Percentiles rank a stretch among this genome's conserved stretches.
These are phyloP conservation scores for Cercospora sesami DNA, from an alignment of 2,329 filamentous ascomycete genomes.

Conservation along the genomic window DNA sequence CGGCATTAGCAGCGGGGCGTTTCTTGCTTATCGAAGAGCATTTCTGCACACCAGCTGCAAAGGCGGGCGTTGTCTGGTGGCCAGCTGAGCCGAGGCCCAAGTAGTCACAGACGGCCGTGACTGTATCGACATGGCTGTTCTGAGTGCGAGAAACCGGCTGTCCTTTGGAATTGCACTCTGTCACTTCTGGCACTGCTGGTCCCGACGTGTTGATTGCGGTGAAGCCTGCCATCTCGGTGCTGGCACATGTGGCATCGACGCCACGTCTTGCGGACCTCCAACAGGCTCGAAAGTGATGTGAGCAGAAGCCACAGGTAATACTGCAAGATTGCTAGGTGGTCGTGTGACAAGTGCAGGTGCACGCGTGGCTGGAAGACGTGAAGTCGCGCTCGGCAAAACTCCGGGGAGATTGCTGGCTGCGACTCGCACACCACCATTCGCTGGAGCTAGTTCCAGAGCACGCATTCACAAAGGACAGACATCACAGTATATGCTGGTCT, in stretches of 20 bases:
- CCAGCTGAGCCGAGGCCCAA: conserved; percentile 5
- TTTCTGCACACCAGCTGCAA: conserved; percentile 21
- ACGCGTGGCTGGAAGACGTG: neutral
- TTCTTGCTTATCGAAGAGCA: conserved; percentile 23
- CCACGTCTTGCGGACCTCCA: neutral
- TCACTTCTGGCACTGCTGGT: neutral
- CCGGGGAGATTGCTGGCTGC: neutral
- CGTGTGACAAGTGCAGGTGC: neutral
- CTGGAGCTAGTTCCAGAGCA: neutral
- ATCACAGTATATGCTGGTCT: neutral
- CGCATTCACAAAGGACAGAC: neutral
- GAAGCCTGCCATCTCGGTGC: conserved; percentile 20
- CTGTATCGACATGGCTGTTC: neutral
- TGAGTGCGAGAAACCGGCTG: neutral
- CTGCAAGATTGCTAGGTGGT: neutral
- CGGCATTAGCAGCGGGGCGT: conserved; percentile 9
- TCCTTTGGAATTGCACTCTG: neutral
- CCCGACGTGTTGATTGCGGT: conserved; percentile 28
- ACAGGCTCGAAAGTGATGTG: neutral
- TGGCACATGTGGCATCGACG: neutral
- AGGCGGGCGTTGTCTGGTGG: conserved; percentile 3
- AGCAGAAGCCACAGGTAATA: neutral
- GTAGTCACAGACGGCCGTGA: conserved; percentile 18
- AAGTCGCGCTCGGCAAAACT: neutral
- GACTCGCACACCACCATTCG: neutral